Base-by-base conservation (phyloP, 805 yeast species). In the Metschnikowia cubensis region DNA sequence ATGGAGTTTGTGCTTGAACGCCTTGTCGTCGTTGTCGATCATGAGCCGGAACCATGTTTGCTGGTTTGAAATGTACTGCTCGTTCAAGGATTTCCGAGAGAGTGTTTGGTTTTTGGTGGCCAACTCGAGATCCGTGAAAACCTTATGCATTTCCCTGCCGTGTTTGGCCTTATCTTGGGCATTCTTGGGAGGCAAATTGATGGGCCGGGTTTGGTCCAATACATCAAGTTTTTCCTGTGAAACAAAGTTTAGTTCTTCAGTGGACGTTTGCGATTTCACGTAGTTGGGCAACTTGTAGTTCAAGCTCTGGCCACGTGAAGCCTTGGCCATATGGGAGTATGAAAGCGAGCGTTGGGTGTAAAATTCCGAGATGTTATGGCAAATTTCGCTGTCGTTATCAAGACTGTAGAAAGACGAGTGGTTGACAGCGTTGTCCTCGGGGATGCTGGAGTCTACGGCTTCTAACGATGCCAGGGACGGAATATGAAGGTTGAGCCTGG, bases 131-230 rank as follows among this genome's bases (percentile, higher is more conserved):
- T 65, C 74, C 15, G 71, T 63, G 44, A 80, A 71, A 25, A 74
- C 55, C 65, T 69, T 71, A 42, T 74, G 68, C 49, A 84, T 75
- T 59, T 84, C 83, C 43, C 67, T 71, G 56, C 82, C 83, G 59
- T 85, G 91, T 50, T 72, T 72, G 33, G 68, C 62, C 38, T 75
- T 75, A 59, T 85, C 91, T 11, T 60, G 62, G 3, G 67, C 59
- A 36, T 73, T 69, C 61, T 85, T 85, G 5, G 89, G 89, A 5
- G 91, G 91, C 41, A 84, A 63, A 79, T 88, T 82, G 45, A 82
- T 76, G 3, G 91, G 91, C 56, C 91, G 73, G 1, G 89, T 77
- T 40, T 80, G 81, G 46, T 84, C 76, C 35, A 84, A 65, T 10
- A 68, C 64, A 21, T 73, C 74, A 35, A 82, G 61, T 57, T 85